phyloP scores from a whole-genome alignment of 78 protist genomes.

The Pigoraptor vietnamica region DNA sequence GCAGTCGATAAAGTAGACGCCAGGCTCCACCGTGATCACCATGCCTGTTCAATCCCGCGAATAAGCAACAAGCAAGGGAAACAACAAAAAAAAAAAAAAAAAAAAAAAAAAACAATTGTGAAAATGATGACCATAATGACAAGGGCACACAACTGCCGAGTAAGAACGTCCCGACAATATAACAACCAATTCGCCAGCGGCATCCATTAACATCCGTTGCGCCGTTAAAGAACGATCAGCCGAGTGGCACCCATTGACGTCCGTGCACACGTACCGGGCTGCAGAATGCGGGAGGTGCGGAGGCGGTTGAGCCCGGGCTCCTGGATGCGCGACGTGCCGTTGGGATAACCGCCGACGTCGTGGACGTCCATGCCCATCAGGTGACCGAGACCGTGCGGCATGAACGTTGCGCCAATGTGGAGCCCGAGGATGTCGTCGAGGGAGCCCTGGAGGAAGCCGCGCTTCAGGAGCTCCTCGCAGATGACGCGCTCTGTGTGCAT shows the following conservation, averaged over 20 bases:
- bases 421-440: constrained; percentile 56
- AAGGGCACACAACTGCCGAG: not conserved
- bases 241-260: too few species aligned
- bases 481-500: constrained; percentile 16
- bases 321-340: not conserved
- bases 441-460: constrained; percentile 50
- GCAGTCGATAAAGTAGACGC: constrained; percentile 76
- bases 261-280: not conserved
- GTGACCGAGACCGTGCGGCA: constrained; percentile 94
- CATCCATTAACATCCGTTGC: too few species aligned
- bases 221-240: too few species aligned
- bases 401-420: constrained; percentile 51
- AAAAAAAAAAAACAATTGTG: not conserved
- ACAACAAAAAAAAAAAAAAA: not conserved
- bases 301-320: not conserved
- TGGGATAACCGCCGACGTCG: constrained; percentile 85
- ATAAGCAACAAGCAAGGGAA: not conserved
- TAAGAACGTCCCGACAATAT: too few species aligned
- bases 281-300: not conserved
- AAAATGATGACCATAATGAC: not conserved
- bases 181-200: too few species aligned
- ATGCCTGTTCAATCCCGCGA: constrained; percentile 18
- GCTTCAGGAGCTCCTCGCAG: constrained; percentile 10
- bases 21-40: constrained; percentile 92
- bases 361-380: constrained; percentile 85